Evolutionary conservation across 2,329 filamentous ascomycete genomes (phyloP).

Genomic region (Helicocarpus griseus): DNA sequence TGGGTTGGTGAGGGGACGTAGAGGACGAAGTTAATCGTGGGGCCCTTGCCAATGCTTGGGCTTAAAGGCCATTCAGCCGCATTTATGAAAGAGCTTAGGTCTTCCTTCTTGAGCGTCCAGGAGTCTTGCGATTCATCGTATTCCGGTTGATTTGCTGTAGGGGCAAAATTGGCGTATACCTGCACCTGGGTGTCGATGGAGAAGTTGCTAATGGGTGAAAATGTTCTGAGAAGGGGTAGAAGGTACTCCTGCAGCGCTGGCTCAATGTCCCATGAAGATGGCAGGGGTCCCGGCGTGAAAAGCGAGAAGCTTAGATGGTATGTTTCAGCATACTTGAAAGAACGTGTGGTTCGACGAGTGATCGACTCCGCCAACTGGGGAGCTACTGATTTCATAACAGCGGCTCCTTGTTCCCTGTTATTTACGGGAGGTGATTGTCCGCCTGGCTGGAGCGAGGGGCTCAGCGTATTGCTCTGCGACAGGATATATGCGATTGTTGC

Average conservation of each 20-base stretch:
- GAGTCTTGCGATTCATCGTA: constrained; percentile 46
- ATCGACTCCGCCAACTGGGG: constrained; percentile 48
- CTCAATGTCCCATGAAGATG: constrained; percentile 88
- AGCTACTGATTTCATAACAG: constrained; percentile 29
- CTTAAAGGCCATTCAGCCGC: constrained; percentile 95
- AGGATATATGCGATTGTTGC: constrained; percentile 70
- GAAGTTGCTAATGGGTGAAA: constrained; percentile 83
- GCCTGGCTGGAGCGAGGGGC: constrained; percentile 27
- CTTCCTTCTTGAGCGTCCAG: constrained; percentile 67
- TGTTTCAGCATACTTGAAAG: constrained; percentile 82
- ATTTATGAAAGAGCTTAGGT: constrained; percentile 91
- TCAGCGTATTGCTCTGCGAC: constrained; percentile 40
- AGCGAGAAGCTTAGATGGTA: constrained; percentile 95
- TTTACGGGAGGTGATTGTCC: constrained; percentile 19
- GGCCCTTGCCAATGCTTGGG: constrained; percentile 83
- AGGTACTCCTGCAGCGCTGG: constrained; percentile 71
- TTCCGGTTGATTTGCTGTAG: constrained; percentile 49
- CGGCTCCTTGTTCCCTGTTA: constrained; percentile 20
- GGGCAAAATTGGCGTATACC: constrained; percentile 66
- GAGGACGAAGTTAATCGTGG: constrained; percentile 91
- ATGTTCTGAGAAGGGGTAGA: constrained; percentile 65
- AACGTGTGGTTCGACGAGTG: constrained; percentile 62
- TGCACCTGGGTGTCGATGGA: constrained; percentile 95
- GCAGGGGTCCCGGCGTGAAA: constrained; percentile 68
- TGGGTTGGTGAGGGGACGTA: constrained; percentile 68